Evolutionary conservation across 345 rosid species (phyloP), one percentile per base, ranked within the genome.

Genomic region (Gossypioides kirkii): DNA sequence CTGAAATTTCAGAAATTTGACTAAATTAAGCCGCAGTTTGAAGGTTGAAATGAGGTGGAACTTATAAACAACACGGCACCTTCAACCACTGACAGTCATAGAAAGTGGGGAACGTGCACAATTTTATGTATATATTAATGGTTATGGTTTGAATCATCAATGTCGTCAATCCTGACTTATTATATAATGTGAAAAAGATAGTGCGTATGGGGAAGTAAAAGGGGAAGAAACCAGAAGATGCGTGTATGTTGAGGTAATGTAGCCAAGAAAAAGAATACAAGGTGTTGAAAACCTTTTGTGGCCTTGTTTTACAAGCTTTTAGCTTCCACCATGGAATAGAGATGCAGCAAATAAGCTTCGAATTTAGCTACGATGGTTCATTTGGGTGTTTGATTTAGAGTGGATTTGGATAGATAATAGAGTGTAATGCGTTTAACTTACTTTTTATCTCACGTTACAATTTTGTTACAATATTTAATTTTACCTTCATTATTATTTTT

Each of bases 51-150:
- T 25, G 56, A 69, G 50, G 55, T 45, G 71, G 72, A 78, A 78
- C 68, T 20, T 36, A 74, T 74, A 68, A 78, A 78, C 68, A 11
- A 70, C 81, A 62, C 77, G 75, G 77, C 25, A 17, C 54, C 36
- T 23, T 45, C 28, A 45, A 65, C 11, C 36, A 6, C 6, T 3
- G 16, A 43, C 52, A 45, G 54, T 65, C 70, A 13, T 66, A 45
- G 23, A 66, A 66, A 23, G 20, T 14, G 55, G 70, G 68, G 70
- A 65, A 14, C 41, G 70, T 46, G 22, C 18, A 7, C 7, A 3
- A 54, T n/a, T 45, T 45, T 23, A 23, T 14, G 70, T 66, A n/a
- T n/a, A n/a, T 66, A 13, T 22, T 45, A 66, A 49, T 52, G 55
- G 8, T 12, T 13, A 32, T 32, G 53, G 53, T 14, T 14, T 49